Evolutionary conservation across 495 filamentous ascomycete species (phyloP).

Genomic region (Aspergillus olivimuriae): DNA sequence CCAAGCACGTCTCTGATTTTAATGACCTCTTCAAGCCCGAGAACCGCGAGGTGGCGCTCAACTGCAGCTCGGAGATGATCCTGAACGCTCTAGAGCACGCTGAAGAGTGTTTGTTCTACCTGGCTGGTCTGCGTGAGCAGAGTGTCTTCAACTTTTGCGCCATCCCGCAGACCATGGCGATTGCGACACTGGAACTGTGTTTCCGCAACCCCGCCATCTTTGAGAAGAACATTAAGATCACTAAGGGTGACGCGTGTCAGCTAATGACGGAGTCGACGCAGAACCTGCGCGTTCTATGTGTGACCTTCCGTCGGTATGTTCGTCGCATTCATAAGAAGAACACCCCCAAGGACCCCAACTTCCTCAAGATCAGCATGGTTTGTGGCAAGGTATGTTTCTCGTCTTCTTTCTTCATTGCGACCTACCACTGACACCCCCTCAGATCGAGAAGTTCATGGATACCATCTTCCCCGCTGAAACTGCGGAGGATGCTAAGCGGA

Average conservation of each 20-base stretch:
- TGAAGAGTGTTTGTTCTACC: conserved; percentile 93
- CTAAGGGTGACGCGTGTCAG: conserved; percentile 86
- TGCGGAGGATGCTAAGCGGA: conserved; percentile 40
- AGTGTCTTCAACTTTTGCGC: conserved; percentile 99
- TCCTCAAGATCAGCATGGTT: conserved; percentile 81
- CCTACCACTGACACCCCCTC: conserved; percentile 15
- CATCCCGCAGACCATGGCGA: conserved; percentile 98
- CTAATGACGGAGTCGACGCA: conserved; percentile 90
- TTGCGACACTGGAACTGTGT: conserved; percentile 82
- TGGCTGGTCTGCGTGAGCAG: conserved; percentile 92
- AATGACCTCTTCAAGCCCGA: conserved; percentile 83
- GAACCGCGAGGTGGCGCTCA: conserved; percentile 70
- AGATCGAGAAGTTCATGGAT: conserved; percentile 98
- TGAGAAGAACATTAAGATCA: conserved; percentile 88
- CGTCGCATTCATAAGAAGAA: conserved; percentile 91
- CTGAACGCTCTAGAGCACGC: conserved; percentile 80
- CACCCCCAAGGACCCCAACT: conserved; percentile 88
- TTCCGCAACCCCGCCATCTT: conserved; percentile 91
- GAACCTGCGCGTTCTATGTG: conserved; percentile 72
- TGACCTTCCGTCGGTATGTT: conserved; percentile 68
- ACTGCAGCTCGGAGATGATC: conserved; percentile 93
- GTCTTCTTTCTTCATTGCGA: background rate
- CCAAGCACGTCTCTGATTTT: conserved; percentile 83
- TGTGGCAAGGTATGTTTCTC: conserved; percentile 71
- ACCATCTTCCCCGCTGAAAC: conserved; percentile 77